A percentile compares a stretch with the other conserved stretches of the same genome.
phyloP scores from a whole-genome alignment of 139 green algal species.

The Chlamydomonas schloesseri region DNA sequence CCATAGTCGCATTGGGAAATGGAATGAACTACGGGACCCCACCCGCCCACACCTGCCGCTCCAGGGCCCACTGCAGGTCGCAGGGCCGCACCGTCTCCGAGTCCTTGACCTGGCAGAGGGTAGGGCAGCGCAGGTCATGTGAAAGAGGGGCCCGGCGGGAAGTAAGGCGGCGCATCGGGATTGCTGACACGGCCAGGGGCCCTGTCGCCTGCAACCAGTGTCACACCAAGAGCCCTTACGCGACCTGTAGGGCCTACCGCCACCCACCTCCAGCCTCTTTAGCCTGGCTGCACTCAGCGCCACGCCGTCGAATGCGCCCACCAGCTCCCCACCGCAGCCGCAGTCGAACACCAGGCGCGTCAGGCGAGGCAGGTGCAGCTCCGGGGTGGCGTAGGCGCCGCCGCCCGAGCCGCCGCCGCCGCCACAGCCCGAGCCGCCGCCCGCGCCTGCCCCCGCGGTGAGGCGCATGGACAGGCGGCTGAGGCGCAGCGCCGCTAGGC shows the following conservation, averaged over 20 bases:
- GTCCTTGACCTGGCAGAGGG: constrained; percentile 17
- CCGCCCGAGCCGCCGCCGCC: no score
- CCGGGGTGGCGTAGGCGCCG: neutral
- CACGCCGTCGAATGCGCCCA: constrained; percentile 28
- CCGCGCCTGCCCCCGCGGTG: no score
- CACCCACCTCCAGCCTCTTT: neutral
- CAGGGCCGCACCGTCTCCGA: neutral
- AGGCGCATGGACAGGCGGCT: neutral
- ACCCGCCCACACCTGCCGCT: constrained; percentile 7
- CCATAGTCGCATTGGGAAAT: no score
- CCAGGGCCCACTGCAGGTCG: constrained; percentile 29
- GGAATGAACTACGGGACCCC: no score
- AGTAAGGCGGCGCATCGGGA: no score
- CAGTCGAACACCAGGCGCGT: constrained; percentile 18
- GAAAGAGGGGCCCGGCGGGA: no score
- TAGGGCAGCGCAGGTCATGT: no score
- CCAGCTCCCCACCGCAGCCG: neutral
- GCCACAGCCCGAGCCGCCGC: no score
- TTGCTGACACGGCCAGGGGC: no score
- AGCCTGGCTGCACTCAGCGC: constrained; percentile 11
- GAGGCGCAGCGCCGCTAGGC: neutral
- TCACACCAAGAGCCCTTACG: no score
- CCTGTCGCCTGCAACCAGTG: no score
- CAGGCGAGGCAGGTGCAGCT: constrained; percentile 15
- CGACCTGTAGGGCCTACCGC: no score